These are phyloP conservation scores for Ploettnerulaceae sp. DNA, from an alignment of 2,329 filamentous ascomycete genomes.

Conservation along the genomic window DNA sequence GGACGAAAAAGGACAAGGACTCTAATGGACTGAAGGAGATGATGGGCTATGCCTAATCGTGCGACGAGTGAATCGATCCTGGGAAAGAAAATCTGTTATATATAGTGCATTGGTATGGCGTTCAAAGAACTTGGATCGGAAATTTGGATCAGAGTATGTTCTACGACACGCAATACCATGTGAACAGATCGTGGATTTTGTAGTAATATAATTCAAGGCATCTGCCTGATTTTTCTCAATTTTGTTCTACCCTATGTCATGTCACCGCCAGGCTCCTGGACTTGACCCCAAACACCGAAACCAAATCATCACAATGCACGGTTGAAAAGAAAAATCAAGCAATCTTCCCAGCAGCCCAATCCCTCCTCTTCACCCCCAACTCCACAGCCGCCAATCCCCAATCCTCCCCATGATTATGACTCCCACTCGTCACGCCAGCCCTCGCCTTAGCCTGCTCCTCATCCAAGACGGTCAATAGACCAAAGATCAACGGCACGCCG, in stretches of 20 bases:
- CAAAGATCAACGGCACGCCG: constrained; percentile 86
- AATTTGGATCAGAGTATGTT: constrained; percentile 15
- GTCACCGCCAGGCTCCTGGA: neutral
- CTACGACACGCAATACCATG: neutral
- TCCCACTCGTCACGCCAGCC: constrained; percentile 73
- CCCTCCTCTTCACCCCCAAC: constrained; percentile 80
- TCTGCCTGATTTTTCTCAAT: neutral
- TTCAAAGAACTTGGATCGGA: constrained; percentile 25
- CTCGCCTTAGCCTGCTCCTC: constrained; percentile 84
- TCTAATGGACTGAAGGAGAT: constrained; percentile 31
- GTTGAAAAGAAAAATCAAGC: constrained; percentile 7
- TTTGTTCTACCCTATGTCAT: neutral
- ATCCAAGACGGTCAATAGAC: constrained; percentile 79
- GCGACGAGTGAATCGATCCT: constrained; percentile 17
- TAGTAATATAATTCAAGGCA: constrained; percentile 11
- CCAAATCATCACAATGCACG: neutral
- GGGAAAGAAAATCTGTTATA: constrained; percentile 13
- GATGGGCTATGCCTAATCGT: constrained; percentile 26
- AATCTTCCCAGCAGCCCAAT: constrained; percentile 57
- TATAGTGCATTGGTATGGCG: constrained; percentile 20
- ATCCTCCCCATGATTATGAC: constrained; percentile 95
- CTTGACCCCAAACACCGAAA: neutral
- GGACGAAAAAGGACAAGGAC: constrained; percentile 53
- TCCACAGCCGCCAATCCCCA: constrained; percentile 95
- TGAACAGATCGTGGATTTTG: constrained; percentile 6